These are phyloP conservation scores for Rhytidiadelphus loreus DNA, from an alignment of 225 moss, liverwort and hornwort species.

Conservation along the genomic window DNA sequence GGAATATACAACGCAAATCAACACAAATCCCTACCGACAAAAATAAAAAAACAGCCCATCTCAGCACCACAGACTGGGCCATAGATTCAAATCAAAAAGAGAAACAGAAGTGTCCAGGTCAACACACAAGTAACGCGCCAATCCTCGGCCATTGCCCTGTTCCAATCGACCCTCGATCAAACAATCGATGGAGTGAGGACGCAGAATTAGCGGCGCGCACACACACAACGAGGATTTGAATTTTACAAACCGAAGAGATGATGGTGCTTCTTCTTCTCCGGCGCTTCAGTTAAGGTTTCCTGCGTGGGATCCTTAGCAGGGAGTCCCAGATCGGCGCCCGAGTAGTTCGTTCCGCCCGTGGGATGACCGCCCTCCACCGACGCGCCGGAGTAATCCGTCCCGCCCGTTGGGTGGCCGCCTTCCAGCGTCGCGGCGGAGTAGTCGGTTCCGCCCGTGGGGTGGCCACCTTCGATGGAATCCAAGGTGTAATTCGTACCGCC, in stretches of 20 bases:
- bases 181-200: not conserved
- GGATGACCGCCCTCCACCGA: not conserved
- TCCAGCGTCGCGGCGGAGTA: not conserved
- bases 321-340: not conserved
- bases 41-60: not conserved
- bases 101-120: not conserved
- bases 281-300: not conserved
- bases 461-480: constrained; percentile 10
- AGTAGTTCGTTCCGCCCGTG: constrained; percentile 23
- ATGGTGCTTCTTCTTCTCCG: constrained; percentile 16
- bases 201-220: not conserved
- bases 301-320: not conserved
- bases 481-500: constrained; percentile 11
- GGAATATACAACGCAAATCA: not conserved
- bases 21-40: not conserved
- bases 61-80: not conserved
- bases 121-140: not conserved
- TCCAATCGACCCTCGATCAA: not conserved
- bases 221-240: not conserved
- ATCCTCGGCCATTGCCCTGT: not conserved
- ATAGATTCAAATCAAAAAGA: not conserved
- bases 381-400: constrained; percentile 17
- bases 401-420: not conserved
- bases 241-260: constrained; percentile 8
- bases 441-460: constrained; percentile 12